Evolutionary conservation across 106 monocot genomes (phyloP).

Genomic region (Agapanthus africanus): DNA sequence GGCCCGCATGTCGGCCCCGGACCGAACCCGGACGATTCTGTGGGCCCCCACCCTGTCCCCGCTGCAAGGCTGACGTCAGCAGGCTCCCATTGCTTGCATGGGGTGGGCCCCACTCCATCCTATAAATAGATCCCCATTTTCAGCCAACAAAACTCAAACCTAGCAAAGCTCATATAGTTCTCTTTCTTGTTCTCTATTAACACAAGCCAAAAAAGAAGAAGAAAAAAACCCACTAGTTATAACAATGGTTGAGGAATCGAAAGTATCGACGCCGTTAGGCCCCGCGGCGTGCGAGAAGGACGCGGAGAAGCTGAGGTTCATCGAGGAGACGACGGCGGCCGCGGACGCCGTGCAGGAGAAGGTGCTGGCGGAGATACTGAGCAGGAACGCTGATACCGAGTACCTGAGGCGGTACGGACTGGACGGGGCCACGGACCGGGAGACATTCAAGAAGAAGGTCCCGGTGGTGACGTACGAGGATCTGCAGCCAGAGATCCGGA

Average conservation of each 20-base stretch:
- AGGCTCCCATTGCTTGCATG: too few species aligned
- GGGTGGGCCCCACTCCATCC: too few species aligned
- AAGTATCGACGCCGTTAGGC: too few species aligned
- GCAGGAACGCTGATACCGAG: conserved; percentile 44
- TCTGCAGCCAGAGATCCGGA: conserved; percentile 50
- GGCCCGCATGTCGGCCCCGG: not conserved
- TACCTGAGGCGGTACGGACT: conserved; percentile 37
- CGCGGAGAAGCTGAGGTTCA: conserved; percentile 32
- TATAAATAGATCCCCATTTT: too few species aligned
- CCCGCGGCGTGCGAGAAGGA: conserved; percentile 31
- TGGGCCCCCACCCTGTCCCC: conserved; percentile 1
- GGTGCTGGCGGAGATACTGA: conserved; percentile 57
- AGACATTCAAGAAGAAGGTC: too few species aligned
- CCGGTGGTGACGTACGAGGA: conserved; percentile 58
- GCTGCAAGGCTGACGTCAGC: too few species aligned
- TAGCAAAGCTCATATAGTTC: too few species aligned
- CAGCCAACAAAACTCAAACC: too few species aligned
- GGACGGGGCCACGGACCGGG: conserved; percentile 21
- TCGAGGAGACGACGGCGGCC: conserved; percentile 38
- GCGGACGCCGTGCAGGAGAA: conserved; percentile 36
- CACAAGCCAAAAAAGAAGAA: too few species aligned
- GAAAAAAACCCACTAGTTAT: too few species aligned
- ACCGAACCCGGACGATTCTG: conserved; percentile 7
- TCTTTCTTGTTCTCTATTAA: too few species aligned
- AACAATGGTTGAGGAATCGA: too few species aligned